Evolutionary conservation across 2,329 filamentous ascomycete genomes (phyloP).

Genomic region (Pestalotiopsis sp.): DNA sequence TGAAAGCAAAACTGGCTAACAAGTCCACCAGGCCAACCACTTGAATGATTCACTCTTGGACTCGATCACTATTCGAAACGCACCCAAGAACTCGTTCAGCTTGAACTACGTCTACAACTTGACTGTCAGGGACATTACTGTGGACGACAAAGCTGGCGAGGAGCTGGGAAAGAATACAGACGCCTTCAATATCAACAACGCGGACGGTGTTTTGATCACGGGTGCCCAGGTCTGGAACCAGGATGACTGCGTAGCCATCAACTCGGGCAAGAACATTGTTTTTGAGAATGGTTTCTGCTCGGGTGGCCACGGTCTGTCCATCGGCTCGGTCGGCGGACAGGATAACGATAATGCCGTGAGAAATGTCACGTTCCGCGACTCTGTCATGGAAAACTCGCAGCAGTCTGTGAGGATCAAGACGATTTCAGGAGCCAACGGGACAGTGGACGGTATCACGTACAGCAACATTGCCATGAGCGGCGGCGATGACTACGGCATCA

Average conservation of each 20-base stretch:
- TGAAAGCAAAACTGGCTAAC: neutral
- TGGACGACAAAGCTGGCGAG: conserved; percentile 6
- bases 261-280: conserved; percentile 7
- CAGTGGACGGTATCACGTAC: conserved; percentile 9
- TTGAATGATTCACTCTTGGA: conserved; percentile 8
- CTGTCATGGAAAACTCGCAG: conserved; percentile 10
- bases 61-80: conserved; percentile 8
- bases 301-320: conserved; percentile 1
- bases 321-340: conserved; percentile 3
- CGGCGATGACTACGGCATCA: conserved; percentile 5
- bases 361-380: conserved; percentile 10
- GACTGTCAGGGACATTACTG: conserved; percentile 4
- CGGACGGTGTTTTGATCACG: conserved; percentile 1
- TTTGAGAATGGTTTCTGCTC: conserved; percentile 7
- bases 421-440: conserved; percentile 9
- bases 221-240: conserved; percentile 7
- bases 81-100: conserved; percentile 10
- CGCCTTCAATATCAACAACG: conserved; percentile 11
- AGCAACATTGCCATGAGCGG: conserved; percentile 11
- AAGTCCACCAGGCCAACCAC: neutral
- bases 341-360: conserved; percentile 3
- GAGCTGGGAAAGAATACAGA: conserved; percentile 11
- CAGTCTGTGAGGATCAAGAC: conserved; percentile 12
- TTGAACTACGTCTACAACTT: conserved; percentile 8
- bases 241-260: conserved; percentile 11